phyloP scores from a whole-genome alignment of 1,139 yeast species.

The Taphrina wiesneri region DNA sequence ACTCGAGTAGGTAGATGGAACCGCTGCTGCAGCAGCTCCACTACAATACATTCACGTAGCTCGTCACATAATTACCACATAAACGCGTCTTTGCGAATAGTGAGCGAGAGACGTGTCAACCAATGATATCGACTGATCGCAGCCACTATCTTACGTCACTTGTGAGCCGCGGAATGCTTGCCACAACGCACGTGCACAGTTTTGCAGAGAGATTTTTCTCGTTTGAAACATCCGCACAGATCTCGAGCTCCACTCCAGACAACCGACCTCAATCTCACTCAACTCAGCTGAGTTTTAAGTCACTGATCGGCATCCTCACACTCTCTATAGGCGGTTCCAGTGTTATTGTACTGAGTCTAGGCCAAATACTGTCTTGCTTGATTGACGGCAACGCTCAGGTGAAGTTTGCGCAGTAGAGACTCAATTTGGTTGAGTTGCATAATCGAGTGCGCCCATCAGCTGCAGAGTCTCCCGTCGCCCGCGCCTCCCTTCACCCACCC shows the following conservation, averaged over 20 bases:
- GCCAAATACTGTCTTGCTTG: neutral
- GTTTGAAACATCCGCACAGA: no score
- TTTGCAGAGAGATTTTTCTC: neutral
- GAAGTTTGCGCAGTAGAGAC: neutral
- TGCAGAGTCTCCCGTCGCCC: neutral
- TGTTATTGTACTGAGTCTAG: no score
- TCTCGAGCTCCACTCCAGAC: neutral
- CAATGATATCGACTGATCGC: neutral
- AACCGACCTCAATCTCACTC: neutral
- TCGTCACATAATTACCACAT: neutral
- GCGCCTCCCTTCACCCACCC: no score
- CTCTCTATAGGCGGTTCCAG: no score
- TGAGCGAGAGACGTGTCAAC: neutral
- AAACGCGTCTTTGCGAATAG: neutral
- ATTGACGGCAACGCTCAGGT: neutral
- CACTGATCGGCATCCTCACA: no score
- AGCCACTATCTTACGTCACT: neutral
- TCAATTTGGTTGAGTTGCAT: neutral
- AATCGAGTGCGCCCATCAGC: slow-evolving; percentile 11
- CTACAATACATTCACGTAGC: no score
- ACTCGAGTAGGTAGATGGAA: no score
- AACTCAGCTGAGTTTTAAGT: neutral
- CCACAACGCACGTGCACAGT: neutral
- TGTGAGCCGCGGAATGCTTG: neutral
- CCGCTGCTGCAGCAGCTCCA: no score